Percentiles rank a stretch among this genome's conserved stretches.
phyloP scores from a whole-genome alignment of 2,329 filamentous ascomycete species.

The Fusarium anthophilum region DNA sequence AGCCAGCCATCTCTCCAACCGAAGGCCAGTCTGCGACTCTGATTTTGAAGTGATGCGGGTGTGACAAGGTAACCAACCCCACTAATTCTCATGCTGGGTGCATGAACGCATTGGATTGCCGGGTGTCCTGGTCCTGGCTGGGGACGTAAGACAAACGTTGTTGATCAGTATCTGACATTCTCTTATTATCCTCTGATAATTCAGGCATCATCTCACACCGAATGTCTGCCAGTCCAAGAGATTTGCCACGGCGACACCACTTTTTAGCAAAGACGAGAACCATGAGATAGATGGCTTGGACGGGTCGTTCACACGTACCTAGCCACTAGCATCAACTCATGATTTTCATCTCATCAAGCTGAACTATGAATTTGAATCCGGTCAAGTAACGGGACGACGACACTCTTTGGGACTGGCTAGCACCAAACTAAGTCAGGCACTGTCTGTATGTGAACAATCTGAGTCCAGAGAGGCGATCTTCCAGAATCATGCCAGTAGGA shows the following conservation, averaged over 20 bases:
- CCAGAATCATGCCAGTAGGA: conserved; percentile 45
- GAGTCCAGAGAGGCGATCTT: conserved; percentile 42
- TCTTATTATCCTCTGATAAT: conserved; percentile 5
- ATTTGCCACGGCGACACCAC: conserved; percentile 13
- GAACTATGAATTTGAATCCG: conserved; percentile 13
- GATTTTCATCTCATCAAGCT: conserved; percentile 4
- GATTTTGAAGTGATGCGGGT: conserved; percentile 21
- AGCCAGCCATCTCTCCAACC: conserved; percentile 11
- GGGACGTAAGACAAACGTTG: conserved; percentile 15
- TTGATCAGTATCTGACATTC: conserved; percentile 10
- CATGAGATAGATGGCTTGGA: not conserved
- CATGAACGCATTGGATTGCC: conserved; percentile 38
- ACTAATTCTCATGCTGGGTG: conserved; percentile 24
- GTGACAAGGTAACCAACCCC: conserved; percentile 16
- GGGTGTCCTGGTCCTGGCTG: conserved; percentile 19
- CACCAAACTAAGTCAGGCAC: conserved; percentile 18
- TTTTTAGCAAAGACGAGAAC: not conserved
- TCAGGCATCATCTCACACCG: not conserved
- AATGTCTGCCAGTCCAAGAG: not conserved
- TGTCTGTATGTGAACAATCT: conserved; percentile 5
- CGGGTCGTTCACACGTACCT: not conserved
- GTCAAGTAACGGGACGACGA: conserved; percentile 20
- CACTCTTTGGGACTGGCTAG: conserved; percentile 26
- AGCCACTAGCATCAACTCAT: not conserved
- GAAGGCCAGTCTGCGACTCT: conserved; percentile 1